A percentile compares a stretch with the other conserved stretches of the same genome.
Evolutionary conservation across 148 eudicot genomes (phyloP).

Genomic region (Hydrangea macrophylla): DNA sequence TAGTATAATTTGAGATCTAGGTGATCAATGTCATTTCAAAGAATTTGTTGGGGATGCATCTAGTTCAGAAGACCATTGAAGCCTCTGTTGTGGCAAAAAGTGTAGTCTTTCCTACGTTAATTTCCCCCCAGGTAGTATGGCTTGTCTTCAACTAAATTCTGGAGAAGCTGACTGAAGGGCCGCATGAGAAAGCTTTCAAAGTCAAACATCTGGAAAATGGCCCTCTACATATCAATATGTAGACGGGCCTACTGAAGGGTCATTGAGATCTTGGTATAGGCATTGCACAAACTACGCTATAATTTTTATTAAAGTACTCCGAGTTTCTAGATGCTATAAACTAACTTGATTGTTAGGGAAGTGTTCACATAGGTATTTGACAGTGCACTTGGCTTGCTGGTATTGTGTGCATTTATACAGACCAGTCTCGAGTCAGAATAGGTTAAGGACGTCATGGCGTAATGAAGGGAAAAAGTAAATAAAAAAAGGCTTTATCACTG

Average conservation of each 20-base stretch:
- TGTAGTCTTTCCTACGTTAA: neutral
- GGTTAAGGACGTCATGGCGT: no score
- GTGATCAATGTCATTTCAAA: neutral
- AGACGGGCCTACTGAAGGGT: neutral
- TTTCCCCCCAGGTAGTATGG: neutral
- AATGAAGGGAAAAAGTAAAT: no score
- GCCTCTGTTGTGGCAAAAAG: neutral
- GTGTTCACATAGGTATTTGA: no score
- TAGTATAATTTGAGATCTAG: neutral
- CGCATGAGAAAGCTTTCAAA: neutral
- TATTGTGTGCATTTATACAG: no score
- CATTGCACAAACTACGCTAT: neutral
- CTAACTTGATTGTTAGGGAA: no score
- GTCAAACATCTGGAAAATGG: neutral
- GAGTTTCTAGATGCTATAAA: no score
- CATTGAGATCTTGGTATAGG: neutral
- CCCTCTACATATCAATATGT: neutral
- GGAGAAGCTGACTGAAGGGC: neutral
- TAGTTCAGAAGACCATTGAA: neutral
- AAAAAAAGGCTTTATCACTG: no score
- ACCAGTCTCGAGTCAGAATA: no score
- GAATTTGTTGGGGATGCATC: neutral
- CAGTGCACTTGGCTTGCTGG: no score
- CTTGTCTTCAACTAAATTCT: neutral
- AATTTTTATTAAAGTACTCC: neutral